phyloP scores from a whole-genome alignment of 2,329 filamentous ascomycete genomes.

The Bipolaris sorokiniana region DNA sequence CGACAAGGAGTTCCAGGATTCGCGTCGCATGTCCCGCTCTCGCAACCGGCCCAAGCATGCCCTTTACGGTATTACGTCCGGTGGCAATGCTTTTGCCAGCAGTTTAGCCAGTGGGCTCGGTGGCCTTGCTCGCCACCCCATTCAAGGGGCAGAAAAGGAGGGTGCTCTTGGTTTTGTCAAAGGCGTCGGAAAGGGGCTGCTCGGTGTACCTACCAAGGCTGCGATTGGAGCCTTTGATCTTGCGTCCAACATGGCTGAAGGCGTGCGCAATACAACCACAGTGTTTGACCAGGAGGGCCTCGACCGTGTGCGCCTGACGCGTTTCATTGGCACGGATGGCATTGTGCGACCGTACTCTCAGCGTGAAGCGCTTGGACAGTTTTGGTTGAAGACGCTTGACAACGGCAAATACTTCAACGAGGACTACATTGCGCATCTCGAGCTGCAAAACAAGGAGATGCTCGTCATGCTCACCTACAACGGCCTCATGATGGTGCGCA shows the following conservation, averaged over 20 bases:
- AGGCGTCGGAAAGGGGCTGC: conserved; percentile 91
- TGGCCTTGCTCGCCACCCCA: conserved; percentile 87
- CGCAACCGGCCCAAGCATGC: conserved; percentile 97
- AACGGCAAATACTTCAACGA: conserved; percentile 98
- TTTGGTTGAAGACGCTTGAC: conserved; percentile 98
- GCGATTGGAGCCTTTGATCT: conserved; percentile 96
- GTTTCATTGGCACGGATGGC: conserved; percentile 90
- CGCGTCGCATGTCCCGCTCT: conserved; percentile 88
- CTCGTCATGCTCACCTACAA: conserved; percentile 67
- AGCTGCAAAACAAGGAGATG: conserved; percentile 89
- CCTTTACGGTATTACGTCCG: conserved; percentile 92
- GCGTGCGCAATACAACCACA: conserved; percentile 97
- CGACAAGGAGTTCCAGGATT: conserved; percentile 98
- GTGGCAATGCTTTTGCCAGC: conserved; percentile 91
- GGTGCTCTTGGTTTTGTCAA: conserved; percentile 95
- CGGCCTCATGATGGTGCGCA: conserved; percentile 87
- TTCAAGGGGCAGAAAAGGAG: conserved; percentile 95
- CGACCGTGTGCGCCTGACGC: conserved; percentile 89
- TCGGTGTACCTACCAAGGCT: conserved; percentile 95
- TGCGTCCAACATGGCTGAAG: conserved; percentile 94
- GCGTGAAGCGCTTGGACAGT: conserved; percentile 93
- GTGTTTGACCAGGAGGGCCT: conserved; percentile 96
- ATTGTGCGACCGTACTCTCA: conserved; percentile 94
- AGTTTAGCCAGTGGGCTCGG: conserved; percentile 93
- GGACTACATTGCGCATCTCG: conserved; percentile 93